phyloP scores from a whole-genome alignment of 192 early-diverging fungal species.

The Umbelopsis vinacea region DNA sequence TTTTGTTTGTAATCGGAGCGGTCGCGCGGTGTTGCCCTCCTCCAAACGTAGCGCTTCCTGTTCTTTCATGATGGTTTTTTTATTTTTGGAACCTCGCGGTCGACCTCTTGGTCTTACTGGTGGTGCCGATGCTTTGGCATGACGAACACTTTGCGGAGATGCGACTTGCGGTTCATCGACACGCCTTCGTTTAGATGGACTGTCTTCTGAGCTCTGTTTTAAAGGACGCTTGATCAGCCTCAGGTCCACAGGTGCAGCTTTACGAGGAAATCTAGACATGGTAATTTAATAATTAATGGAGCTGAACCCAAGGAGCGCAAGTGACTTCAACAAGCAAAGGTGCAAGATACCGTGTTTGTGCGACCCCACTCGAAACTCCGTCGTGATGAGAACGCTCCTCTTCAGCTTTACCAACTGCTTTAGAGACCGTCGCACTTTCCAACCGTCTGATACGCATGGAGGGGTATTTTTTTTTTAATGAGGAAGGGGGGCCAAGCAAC shows the following conservation, averaged over 20 bases:
- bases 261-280: slow-evolving; percentile 9
- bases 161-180: neutral
- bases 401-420: neutral
- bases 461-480: neutral
- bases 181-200: slow-evolving; percentile 8
- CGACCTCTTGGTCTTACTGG: slow-evolving; percentile 3
- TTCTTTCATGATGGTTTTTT: slow-evolving; percentile 11
- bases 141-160: slow-evolving; percentile 6
- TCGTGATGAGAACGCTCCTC: neutral
- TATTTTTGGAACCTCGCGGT: slow-evolving; percentile 9
- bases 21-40: neutral
- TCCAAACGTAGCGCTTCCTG: slow-evolving; percentile 6
- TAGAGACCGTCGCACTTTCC: neutral
- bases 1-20: neutral
- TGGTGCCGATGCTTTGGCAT: neutral
- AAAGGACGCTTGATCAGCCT: slow-evolving; percentile 8
- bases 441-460: slow-evolving; percentile 4
- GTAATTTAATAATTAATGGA: neutral
- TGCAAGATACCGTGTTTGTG: slow-evolving; percentile 6
- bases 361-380: slow-evolving; percentile 8
- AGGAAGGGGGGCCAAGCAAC: neutral
- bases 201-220: slow-evolving; percentile 3
- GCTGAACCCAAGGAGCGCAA: neutral
- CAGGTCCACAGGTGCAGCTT: slow-evolving; percentile 17
- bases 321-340: neutral